phyloP scores from a whole-genome alignment of 2,329 filamentous ascomycete species.

The Ascochyta koolunga region DNA sequence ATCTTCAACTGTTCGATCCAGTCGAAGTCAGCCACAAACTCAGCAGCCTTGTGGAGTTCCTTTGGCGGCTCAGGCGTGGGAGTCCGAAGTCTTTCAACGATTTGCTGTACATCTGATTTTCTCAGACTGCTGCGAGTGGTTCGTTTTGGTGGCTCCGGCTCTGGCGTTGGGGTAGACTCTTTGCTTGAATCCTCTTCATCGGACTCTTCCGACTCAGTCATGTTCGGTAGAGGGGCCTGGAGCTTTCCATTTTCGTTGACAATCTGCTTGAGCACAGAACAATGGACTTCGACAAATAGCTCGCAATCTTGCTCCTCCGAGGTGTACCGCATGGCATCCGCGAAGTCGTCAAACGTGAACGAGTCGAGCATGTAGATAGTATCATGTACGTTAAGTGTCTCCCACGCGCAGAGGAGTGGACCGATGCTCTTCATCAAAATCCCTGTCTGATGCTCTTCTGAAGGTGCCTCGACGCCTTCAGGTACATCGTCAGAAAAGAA shows the following conservation, averaged over 20 bases:
- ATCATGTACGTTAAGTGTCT: conserved; percentile 97
- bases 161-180: conserved; percentile 58
- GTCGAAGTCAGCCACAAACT: conserved; percentile 74
- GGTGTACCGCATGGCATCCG: conserved; percentile 82
- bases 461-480: conserved; percentile 44
- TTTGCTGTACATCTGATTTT: conserved; percentile 74
- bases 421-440: conserved; percentile 88
- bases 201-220: conserved; percentile 54
- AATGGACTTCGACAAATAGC: conserved; percentile 88
- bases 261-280: conserved; percentile 84
- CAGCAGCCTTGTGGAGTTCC: conserved; percentile 69
- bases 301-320: conserved; percentile 78
- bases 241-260: conserved; percentile 82
- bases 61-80: conserved; percentile 46
- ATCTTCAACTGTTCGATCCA: conserved; percentile 87
- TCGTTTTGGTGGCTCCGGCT: conserved; percentile 75
- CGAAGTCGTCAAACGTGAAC: conserved; percentile 96
- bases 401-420: conserved; percentile 87
- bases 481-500: conserved; percentile 72
- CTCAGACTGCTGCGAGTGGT: conserved; percentile 86
- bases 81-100: conserved; percentile 43
- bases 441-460: conserved; percentile 52
- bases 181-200: conserved; percentile 59
- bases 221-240: conserved; percentile 76
- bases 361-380: conserved; percentile 93